Evolutionary conservation across 2,329 filamentous ascomycete species (phyloP).

Genomic region (Fusarium ambrosium): DNA sequence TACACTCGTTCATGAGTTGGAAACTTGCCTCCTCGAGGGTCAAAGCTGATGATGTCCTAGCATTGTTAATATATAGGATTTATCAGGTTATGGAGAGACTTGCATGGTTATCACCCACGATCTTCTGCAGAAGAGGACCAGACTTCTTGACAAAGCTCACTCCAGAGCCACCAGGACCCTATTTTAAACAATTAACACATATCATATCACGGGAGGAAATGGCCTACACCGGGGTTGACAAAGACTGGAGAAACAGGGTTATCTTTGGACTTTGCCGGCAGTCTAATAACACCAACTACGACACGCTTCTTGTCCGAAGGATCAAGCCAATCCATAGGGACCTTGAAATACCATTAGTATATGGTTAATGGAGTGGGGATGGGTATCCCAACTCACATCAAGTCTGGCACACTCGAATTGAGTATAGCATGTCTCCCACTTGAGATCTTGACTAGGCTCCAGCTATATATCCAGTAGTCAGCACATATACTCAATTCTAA

Average conservation of each 20-base stretch:
- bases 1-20: not conserved
- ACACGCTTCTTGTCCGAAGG: conserved; percentile 47
- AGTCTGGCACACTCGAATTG: conserved; percentile 52
- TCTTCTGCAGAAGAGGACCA: conserved; percentile 55
- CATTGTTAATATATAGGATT: not conserved
- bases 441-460: conserved; percentile 46
- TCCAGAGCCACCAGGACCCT: conserved; percentile 66
- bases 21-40: conserved; percentile 61
- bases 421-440: conserved; percentile 52
- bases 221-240: conserved; percentile 53
- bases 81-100: conserved; percentile 23
- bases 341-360: conserved; percentile 34
- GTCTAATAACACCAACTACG: conserved; percentile 50
- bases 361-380: not conserved
- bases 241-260: conserved; percentile 50
- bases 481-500: not conserved
- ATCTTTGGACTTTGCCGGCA: conserved; percentile 49
- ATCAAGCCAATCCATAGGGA: conserved; percentile 54
- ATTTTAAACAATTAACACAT: not conserved
- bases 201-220: too few relatives aligned
- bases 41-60: conserved; percentile 64
- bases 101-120: conserved; percentile 62
- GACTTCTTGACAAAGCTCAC: conserved; percentile 51
- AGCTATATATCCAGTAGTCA: conserved; percentile 49
- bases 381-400: conserved; percentile 43